These are phyloP conservation scores for Zygosaccharomyces gambellarensis DNA, from an alignment of 805 yeast genomes.

Conservation along the genomic window DNA sequence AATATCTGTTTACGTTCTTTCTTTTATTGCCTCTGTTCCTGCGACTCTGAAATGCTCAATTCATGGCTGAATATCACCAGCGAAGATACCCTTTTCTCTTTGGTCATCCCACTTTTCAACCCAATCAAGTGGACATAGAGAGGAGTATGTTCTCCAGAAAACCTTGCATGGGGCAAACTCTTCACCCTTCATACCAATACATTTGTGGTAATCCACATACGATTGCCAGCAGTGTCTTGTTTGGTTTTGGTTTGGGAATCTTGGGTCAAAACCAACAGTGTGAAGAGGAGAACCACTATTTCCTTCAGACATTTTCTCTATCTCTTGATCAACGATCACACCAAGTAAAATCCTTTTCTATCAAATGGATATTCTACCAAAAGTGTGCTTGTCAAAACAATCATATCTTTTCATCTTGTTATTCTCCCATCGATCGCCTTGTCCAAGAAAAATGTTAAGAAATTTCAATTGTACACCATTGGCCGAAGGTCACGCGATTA, in stretches of 20 bases:
- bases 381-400: not conserved
- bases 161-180: slow-evolving; percentile 97
- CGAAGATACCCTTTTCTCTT: slow-evolving; percentile 59
- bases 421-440: not conserved
- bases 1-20: slow-evolving; percentile 1
- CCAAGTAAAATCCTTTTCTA: not conserved
- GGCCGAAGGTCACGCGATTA: slow-evolving; percentile 17
- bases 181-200: slow-evolving; percentile 95
- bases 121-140: slow-evolving; percentile 84
- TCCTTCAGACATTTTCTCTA: slow-evolving; percentile 10
- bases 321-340: not conserved
- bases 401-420: not conserved
- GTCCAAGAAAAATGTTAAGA: not conserved
- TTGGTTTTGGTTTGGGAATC: slow-evolving; percentile 97
- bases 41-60: slow-evolving; percentile 2
- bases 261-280: slow-evolving; percentile 78
- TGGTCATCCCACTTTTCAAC: slow-evolving; percentile 84
- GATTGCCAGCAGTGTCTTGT: slow-evolving; percentile 98
- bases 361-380: not conserved
- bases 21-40: not conserved
- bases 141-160: slow-evolving; percentile 84
- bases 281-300: slow-evolving; percentile 43
- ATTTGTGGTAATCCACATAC: slow-evolving; percentile 96
- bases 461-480: slow-evolving; percentile 8
- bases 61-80: slow-evolving; percentile 43